A percentile compares a stretch with the other conserved stretches of the same genome.
Evolutionary conservation across 768 basidiomycete species (phyloP).

Genomic region (Amanita thiersii): DNA sequence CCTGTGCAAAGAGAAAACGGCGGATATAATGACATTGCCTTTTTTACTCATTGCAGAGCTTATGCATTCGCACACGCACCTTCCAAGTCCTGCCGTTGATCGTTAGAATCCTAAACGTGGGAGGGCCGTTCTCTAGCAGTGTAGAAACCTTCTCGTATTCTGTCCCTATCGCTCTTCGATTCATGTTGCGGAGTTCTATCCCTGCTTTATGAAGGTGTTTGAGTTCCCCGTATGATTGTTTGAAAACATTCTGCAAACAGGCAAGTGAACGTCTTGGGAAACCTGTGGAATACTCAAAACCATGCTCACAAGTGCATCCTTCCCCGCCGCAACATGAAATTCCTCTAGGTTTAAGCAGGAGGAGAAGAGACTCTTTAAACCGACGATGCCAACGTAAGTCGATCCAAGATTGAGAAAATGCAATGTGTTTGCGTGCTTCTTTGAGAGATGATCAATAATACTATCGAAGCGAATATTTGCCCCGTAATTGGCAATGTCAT

Average conservation of each 20-base stretch:
- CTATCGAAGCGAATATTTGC: conserved; percentile 21
- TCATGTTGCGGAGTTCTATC: conserved; percentile 25
- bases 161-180: conserved; percentile 13
- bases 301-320: conserved; percentile 23
- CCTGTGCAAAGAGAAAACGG: conserved; percentile 4
- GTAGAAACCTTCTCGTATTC: conserved; percentile 16
- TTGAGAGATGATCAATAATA: conserved; percentile 30
- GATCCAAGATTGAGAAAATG: conserved; percentile 22
- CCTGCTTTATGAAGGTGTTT: conserved; percentile 22
- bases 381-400: conserved; percentile 22
- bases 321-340: conserved; percentile 21
- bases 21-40: background rate
- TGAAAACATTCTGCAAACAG: conserved; percentile 20
- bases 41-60: too few relatives aligned
- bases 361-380: conserved; percentile 20
- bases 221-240: conserved; percentile 13
- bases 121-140: conserved; percentile 18
- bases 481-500: conserved; percentile 11
- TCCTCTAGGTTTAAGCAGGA: conserved; percentile 28
- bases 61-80: conserved; percentile 15
- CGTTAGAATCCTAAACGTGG: conserved; percentile 20
- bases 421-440: conserved; percentile 23
- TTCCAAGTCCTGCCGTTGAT: conserved; percentile 26
- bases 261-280: background rate
- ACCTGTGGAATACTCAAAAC: background rate